Evolutionary conservation across 345 rosid genomes (phyloP).

Genomic region (Cochlearia excelsa): DNA sequence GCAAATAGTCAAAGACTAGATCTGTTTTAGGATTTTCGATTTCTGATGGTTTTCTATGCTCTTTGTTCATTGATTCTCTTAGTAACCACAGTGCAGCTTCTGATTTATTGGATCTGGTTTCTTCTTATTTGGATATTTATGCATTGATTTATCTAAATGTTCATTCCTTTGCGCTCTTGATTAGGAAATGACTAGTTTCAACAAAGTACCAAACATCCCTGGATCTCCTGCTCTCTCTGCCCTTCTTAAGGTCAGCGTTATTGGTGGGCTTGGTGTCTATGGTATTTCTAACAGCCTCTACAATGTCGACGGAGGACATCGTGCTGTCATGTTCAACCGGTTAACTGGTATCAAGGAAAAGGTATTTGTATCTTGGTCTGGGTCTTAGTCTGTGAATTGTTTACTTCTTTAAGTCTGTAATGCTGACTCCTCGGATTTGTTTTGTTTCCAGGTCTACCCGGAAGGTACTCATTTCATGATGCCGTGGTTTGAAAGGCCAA

Average conservation of each 20-base stretch:
- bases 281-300: slow-evolving; percentile 34
- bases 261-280: slow-evolving; percentile 40
- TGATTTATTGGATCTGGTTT: slow-evolving; percentile 1
- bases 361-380: slow-evolving; percentile 23
- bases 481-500: slow-evolving; percentile 92
- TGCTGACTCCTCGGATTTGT: slow-evolving; percentile 1
- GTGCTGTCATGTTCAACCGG: slow-evolving; percentile 44
- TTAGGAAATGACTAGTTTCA: slow-evolving; percentile 36
- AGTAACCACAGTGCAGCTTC: neutral
- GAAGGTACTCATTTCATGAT: slow-evolving; percentile 91
- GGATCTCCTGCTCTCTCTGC: slow-evolving; percentile 41
- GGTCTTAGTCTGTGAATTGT: neutral
- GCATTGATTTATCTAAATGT: neutral
- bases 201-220: slow-evolving; percentile 39
- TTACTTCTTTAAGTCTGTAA: neutral
- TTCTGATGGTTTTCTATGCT: neutral
- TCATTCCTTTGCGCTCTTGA: neutral
- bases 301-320: slow-evolving; percentile 42
- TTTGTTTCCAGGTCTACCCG: slow-evolving; percentile 66
- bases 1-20: neutral
- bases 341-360: slow-evolving; percentile 42
- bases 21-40: slow-evolving; percentile 2
- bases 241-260: slow-evolving; percentile 35
- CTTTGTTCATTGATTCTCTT: neutral
- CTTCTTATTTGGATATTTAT: neutral